A percentile compares a stretch with the other conserved stretches of the same genome.
Evolutionary conservation across 225 moss, liverwort and hornwort genomes (phyloP).

Genomic region (Sphagnum contortum): DNA sequence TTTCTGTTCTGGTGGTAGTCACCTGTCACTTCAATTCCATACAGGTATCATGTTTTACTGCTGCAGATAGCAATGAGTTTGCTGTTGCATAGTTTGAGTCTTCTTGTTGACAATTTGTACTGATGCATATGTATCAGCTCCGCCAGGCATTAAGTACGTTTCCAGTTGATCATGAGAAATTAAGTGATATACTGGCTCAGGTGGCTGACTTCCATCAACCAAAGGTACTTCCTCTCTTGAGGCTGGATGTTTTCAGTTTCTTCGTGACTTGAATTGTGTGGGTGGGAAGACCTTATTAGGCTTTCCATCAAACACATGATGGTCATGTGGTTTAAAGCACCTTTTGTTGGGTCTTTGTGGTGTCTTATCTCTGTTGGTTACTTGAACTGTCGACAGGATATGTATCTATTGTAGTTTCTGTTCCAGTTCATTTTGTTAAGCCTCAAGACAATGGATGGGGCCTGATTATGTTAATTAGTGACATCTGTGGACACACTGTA

Average conservation of each 20-base stretch:
- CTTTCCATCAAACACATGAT: too few relatives aligned
- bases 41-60: neutral
- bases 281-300: neutral
- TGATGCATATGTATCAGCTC: constrained; percentile 24
- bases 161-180: constrained; percentile 55
- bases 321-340: too few relatives aligned
- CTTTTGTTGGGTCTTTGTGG: too few relatives aligned
- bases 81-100: neutral
- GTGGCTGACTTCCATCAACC: constrained; percentile 85
- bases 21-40: neutral
- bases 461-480: too few relatives aligned
- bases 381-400: too few relatives aligned
- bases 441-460: too few relatives aligned
- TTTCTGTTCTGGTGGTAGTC: neutral
- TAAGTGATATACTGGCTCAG: constrained; percentile 57
- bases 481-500: too few relatives aligned
- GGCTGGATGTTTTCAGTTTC: neutral
- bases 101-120: constrained; percentile 2
- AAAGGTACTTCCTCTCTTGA: constrained; percentile 33
- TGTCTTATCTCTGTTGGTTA: too few relatives aligned
- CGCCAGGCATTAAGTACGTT: constrained; percentile 63
- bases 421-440: too few relatives aligned
- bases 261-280: neutral
- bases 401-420: too few relatives aligned
- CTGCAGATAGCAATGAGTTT: too few relatives aligned